These are phyloP conservation scores for Nemania serpens DNA, from an alignment of 2,329 filamentous ascomycete genomes.

Conservation along the genomic window DNA sequence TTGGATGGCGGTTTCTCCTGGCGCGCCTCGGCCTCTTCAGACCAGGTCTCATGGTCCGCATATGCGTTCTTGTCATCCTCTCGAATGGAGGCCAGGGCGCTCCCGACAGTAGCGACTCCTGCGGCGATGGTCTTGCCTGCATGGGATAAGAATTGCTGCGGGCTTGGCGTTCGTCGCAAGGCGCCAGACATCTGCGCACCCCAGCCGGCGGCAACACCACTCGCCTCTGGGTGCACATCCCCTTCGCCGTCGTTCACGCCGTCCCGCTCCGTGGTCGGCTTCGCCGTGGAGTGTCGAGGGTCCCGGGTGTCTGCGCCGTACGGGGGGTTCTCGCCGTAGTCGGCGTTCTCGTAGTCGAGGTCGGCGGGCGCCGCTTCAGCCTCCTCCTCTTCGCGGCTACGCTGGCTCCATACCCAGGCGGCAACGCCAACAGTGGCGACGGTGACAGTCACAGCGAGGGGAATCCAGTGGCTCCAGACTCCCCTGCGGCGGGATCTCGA, in stretches of 20 bases:
- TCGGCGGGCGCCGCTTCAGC: conserved; percentile 57
- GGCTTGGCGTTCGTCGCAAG: conserved; percentile 80
- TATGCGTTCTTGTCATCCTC: conserved; percentile 83
- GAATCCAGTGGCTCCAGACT: conserved; percentile 84
- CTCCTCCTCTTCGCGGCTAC: conserved; percentile 70
- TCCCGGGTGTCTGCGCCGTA: conserved; percentile 51
- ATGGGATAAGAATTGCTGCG: conserved; percentile 84
- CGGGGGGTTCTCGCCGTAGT: conserved; percentile 56
- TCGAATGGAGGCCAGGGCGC: conserved; percentile 79
- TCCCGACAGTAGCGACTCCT: conserved; percentile 79
- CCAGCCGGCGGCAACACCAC: conserved; percentile 58
- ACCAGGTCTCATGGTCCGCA: conserved; percentile 89
- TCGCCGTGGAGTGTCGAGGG: conserved; percentile 41
- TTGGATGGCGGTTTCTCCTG: conserved; percentile 48
- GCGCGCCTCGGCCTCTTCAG: conserved; percentile 81
- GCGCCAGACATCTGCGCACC: conserved; percentile 80
- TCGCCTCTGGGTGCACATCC: conserved; percentile 43
- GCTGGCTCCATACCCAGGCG: conserved; percentile 94
- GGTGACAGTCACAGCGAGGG: conserved; percentile 82
- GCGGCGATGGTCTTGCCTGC: conserved; percentile 82
- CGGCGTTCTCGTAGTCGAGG: conserved; percentile 55
- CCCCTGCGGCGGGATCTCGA: conserved; percentile 64
- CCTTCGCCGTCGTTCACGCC: conserved; percentile 51
- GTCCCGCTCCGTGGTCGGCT: conserved; percentile 46
- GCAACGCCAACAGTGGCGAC: conserved; percentile 84